Evolutionary conservation across 2,329 filamentous ascomycete genomes (phyloP), one percentile per base, ranked within the genome.

Genomic region (Verruconis gallopava): DNA sequence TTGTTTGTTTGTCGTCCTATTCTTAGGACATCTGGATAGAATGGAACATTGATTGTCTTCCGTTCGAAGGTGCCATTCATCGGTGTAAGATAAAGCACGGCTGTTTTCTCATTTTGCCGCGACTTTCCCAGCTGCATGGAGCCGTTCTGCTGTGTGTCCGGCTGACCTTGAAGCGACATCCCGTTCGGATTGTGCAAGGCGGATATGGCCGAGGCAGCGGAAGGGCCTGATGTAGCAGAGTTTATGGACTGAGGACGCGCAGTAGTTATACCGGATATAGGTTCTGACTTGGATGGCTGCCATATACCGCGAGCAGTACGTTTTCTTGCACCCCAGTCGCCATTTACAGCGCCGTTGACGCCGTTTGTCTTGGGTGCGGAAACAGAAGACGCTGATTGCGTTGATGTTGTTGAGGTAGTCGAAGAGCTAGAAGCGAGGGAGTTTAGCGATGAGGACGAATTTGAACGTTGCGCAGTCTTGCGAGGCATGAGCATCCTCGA

Each of bases 1-100:
- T 85, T 84, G 61, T 98, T 98, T 15, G 91, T 98, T 63, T 98
- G 91, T 37, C 91, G 81, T 35, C 91, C 91, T 55, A 98, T 94
- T 48, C 86, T 79, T 38, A 98, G 69, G 32, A 84, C 81, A n/a
- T 96, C 89, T n/a, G 91, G 91, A 49, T 76, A 83, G 58, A 83
- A 94, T 0, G 91, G 91, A 2, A 98, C 85, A 22, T 75, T 84
- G 52, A 98, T 96, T 34, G 88, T 91, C 65, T 98, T 98, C 54
- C 86, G 80, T 60, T 96, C 91, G 57, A 98, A 98, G 1, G 89
- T 96, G 45, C 85, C 85, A 56, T 98, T 98, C 54, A 96, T 77
- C 1, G 91, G 93, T 4, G 89, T 66, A 4, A 98, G 74, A 47
- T 86, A 85, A 33, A 95, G 72, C 17, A 95, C 79, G 1, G 86